Base-by-base conservation (phyloP, 257 asterid genomes). In the Gentiana macrophylla region DNA sequence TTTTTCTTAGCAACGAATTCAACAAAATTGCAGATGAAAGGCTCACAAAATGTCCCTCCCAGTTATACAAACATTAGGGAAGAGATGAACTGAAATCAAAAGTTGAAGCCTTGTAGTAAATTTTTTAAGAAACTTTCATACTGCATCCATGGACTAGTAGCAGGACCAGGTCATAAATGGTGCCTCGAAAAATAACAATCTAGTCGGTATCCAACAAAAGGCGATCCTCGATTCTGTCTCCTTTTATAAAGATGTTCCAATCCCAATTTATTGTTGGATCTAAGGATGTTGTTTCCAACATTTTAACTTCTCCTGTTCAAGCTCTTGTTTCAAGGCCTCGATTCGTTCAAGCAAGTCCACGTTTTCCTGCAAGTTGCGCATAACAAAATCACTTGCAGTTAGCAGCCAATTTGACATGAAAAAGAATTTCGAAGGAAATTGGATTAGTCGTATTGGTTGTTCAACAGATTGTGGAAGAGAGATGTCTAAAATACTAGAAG, bases 271-370 rank as follows among this genome's bases (percentile, higher is more conserved):
- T 48, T 2, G 1, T 3, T 2, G 58, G 37, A 37, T 35, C 71
- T 74, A 80, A 32, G 46, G 43, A 52, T 70, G 72, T 36, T 24
- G 76, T 70, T 48, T 70, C 61, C 79, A 74, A 75, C 95, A 85
- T 57, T 80, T 83, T 61, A 81, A 57, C 70, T 78, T 85, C 79
- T 77, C 94, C 2, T 83, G 68, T 77, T 80, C 94, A 54, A 92
- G 95, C 70, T 83, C 94, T 77, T 78, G 94, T 61, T 92, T 92
- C 86, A 88, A 60, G 46, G 82, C 67, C 72, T 83, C 94, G 0
- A 88, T 79, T 49, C 80, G 77, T 59, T 81, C 88, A 50, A 81
- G 95, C 79, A 92, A 75, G 74, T 76, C 89, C 72, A 73, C 55
- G 63, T 92, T 92, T 83, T 92, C 94, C 98, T 92, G 9, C 9